Evolutionary conservation across 331 rosid species (phyloP), one percentile per base, ranked within the genome.

Genomic region (Prunus yedoensis): DNA sequence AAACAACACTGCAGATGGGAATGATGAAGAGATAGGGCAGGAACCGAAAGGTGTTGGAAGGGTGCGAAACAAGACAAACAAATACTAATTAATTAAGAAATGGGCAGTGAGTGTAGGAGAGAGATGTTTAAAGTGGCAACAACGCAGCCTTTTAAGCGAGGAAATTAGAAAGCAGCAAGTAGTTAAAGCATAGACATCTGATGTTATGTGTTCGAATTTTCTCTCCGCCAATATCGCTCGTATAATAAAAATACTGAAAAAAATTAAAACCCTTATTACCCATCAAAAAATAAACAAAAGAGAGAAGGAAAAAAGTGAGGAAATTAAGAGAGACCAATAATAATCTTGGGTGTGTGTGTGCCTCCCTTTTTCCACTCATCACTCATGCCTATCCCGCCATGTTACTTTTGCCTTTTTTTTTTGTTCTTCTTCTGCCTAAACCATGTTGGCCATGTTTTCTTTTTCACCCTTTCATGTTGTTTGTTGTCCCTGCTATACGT

Each of bases 161-260:
- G 9, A 38, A 38, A 38, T 38, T 38, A 38, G 43, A 0, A 38
- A 38, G 9, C 43, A 0, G 2, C 10, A 38, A 38, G 43, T 38
- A 7, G 43, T 38, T 38, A 38, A 38, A 38, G 1, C 1, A 1
- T 1, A 38, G 0, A 1, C 2, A 38, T 35, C 1, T 1, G 9
- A 38, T 0, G 43, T 7, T 38, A 0, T 6, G 10, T 38, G 2
- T 38, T 38, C 10, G 10, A 38, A 38, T 7, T 38, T 38, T 38
- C 43, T 38, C 9, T 6, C 0, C 0, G 2, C 0, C 2, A 38
- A 25, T 10, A 10, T 47, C 51, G 0, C 4, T 10, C 1, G 1
- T 10, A 47, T 47, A 3, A 11, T 11, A 3, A 47, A 47, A 11
- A 46, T 0, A 46, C 0, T 6, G 0, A 38, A 5, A 38, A 38